Evolutionary conservation across 2,329 filamentous ascomycete genomes (phyloP).

Genomic region (Aspergillus ochraceoroseus): DNA sequence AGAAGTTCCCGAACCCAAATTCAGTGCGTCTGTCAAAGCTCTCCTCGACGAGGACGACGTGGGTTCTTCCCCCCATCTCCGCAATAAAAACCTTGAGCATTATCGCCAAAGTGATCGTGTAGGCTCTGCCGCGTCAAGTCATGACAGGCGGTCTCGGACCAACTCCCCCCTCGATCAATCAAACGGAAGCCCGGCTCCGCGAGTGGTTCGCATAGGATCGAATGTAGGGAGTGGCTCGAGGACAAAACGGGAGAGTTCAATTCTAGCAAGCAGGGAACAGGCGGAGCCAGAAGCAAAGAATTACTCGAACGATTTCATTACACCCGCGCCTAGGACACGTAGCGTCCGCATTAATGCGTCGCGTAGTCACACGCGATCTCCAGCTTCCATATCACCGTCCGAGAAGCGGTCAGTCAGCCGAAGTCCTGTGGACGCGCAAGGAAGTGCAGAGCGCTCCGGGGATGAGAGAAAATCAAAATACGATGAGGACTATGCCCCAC

Average conservation of each 20-base stretch:
- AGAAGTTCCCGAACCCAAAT: slow-evolving; percentile 83
- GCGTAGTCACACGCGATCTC: slow-evolving; percentile 41
- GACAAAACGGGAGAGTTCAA: slow-evolving; percentile 38
- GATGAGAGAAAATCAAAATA: slow-evolving; percentile 31
- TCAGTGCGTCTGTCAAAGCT: slow-evolving; percentile 87
- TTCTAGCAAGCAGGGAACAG: slow-evolving; percentile 35
- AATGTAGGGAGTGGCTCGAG: slow-evolving; percentile 28
- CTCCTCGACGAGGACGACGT: slow-evolving; percentile 57
- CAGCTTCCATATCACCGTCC: slow-evolving; percentile 37
- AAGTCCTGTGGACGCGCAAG: slow-evolving; percentile 29
- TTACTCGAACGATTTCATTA: slow-evolving; percentile 40
- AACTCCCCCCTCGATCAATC: slow-evolving; percentile 37
- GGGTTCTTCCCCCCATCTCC: slow-evolving; percentile 46
- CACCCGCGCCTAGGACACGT: slow-evolving; percentile 44
- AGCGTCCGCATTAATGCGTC: slow-evolving; percentile 42
- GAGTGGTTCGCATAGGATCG: slow-evolving; percentile 40
- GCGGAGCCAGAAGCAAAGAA: slow-evolving; percentile 25
- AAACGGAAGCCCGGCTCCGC: slow-evolving; percentile 41
- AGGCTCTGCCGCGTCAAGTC: slow-evolving; percentile 26
- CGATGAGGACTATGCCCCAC: slow-evolving; percentile 35
- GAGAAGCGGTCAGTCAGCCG: slow-evolving; percentile 31
- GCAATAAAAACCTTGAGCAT: slow-evolving; percentile 28
- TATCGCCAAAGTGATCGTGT: slow-evolving; percentile 25
- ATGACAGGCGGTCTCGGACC: slow-evolving; percentile 34
- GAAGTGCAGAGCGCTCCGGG: slow-evolving; percentile 33